Percentiles rank a stretch among this genome's conserved stretches.
Conservation (phyloP, 441 rosid genomes). For the Melastoma candidum region DNA sequence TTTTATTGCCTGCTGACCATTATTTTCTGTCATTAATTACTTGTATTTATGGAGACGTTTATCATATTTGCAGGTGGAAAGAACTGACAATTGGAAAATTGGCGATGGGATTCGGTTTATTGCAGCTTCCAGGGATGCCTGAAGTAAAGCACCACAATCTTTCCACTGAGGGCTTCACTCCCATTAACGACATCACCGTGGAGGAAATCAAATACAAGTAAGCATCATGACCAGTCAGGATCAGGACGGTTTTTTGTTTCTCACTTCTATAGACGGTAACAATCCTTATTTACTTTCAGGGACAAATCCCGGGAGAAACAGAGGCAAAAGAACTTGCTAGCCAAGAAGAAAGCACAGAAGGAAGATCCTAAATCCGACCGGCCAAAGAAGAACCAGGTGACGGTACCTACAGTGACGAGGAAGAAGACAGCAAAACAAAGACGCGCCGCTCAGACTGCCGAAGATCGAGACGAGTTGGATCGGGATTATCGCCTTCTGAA, state of each 20-base stretch:
- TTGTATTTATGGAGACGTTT: not conserved
- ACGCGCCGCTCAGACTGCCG: slow-evolving; percentile 61
- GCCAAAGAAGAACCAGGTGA: slow-evolving; percentile 25
- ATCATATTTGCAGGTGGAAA: slow-evolving; percentile 49
- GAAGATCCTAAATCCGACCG: slow-evolving; percentile 33
- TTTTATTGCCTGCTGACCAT: too few relatives aligned
- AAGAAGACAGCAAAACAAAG: slow-evolving; percentile 90
- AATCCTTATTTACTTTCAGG: slow-evolving; percentile 23
- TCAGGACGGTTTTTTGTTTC: not conserved
- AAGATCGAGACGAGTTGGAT: slow-evolving; percentile 71
- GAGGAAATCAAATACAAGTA: slow-evolving; percentile 78
- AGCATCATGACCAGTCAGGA: slow-evolving; percentile 11
- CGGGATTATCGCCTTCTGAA: slow-evolving; percentile 58
- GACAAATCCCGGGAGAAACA: slow-evolving; percentile 83
- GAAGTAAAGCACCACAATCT: slow-evolving; percentile 73
- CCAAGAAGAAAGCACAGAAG: slow-evolving; percentile 43
- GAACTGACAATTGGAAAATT: slow-evolving; percentile 81
- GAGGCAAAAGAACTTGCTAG: slow-evolving; percentile 55
- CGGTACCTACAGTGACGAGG: slow-evolving; percentile 27
- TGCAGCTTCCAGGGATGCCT: slow-evolving; percentile 73
- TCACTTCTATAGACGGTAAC: too few relatives aligned
- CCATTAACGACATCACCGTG: slow-evolving; percentile 49
- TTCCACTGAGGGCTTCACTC: slow-evolving; percentile 57
- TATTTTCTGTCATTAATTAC: too few relatives aligned
- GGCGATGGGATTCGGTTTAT: slow-evolving; percentile 87